phyloP scores from a whole-genome alignment of 2,329 filamentous ascomycete genomes.

The Phoma sp. region DNA sequence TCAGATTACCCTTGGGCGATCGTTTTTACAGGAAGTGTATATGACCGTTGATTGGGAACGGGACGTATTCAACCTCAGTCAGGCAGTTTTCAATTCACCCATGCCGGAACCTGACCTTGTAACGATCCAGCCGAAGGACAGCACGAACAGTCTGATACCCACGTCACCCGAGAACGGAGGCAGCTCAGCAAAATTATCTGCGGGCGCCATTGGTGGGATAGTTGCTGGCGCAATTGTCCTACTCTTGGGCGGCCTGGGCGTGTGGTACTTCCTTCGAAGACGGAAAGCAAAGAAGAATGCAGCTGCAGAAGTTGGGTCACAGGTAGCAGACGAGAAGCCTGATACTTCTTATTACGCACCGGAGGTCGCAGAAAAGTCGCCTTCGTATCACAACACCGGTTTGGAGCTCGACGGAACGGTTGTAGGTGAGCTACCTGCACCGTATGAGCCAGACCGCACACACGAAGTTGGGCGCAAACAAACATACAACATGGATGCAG shows the following conservation, averaged over 20 bases:
- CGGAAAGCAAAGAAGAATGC: neutral
- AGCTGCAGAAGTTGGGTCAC: neutral
- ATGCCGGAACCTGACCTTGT: constrained; percentile 28
- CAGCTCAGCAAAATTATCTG: neutral
- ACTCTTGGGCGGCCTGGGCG: neutral
- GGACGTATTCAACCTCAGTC: constrained; percentile 54
- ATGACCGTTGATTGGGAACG: constrained; percentile 55
- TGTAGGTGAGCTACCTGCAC: neutral
- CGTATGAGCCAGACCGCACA: neutral
- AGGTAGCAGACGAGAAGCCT: neutral
- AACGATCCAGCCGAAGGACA: constrained; percentile 26
- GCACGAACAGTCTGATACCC: neutral
- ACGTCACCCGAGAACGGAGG: neutral
- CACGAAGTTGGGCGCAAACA: neutral
- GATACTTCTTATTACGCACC: neutral
- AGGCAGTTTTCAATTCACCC: constrained; percentile 33
- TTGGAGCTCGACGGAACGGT: neutral
- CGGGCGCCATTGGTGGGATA: neutral
- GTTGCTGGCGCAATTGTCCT: neutral
- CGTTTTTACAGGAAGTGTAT: constrained; percentile 72
- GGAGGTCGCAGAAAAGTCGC: neutral
- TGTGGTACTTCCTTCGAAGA: neutral
- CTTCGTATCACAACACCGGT: neutral
- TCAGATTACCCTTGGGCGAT: constrained; percentile 55
- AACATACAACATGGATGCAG: neutral